phyloP scores from a whole-genome alignment of 306 rosid genomes.

The Quercus aquifolioides region DNA sequence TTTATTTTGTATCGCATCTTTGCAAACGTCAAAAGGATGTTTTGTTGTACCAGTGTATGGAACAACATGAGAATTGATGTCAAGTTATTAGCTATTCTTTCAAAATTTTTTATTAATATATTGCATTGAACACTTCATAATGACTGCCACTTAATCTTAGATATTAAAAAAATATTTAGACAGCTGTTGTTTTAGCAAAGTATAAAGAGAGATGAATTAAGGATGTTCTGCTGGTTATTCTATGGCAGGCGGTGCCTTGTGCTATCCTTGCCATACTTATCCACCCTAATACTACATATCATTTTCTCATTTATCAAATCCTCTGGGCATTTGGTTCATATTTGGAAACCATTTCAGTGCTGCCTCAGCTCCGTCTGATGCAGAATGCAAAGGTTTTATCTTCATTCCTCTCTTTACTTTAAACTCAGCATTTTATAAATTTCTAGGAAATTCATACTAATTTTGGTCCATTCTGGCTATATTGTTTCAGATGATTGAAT shows the following conservation, averaged over 20 bases:
- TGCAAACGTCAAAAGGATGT: too few species aligned
- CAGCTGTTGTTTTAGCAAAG: neutral
- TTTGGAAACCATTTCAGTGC: constrained; percentile 31
- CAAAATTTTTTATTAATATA: too few species aligned
- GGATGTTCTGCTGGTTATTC: neutral
- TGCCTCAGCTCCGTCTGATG: constrained; percentile 16
- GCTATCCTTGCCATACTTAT: constrained; percentile 40
- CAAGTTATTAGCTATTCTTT: too few species aligned
- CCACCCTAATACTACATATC: constrained; percentile 26
- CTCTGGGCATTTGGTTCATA: constrained; percentile 61
- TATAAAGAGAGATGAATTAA: neutral
- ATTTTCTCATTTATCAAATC: neutral
- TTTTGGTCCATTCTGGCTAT: neutral
- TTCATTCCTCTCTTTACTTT: neutral
- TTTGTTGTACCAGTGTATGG: neutral
- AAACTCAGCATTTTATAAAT: neutral
- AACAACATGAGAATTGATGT: too few species aligned
- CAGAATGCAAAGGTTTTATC: constrained; percentile 72
- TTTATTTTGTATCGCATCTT: neutral
- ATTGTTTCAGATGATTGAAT: constrained; percentile 62
- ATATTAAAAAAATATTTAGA: neutral
- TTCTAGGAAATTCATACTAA: neutral
- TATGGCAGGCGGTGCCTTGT: constrained; percentile 49
- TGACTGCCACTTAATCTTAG: neutral
- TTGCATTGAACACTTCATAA: neutral